phyloP scores from a whole-genome alignment of 1,284 basidiomycete genomes.

The Sutorius eximius region DNA sequence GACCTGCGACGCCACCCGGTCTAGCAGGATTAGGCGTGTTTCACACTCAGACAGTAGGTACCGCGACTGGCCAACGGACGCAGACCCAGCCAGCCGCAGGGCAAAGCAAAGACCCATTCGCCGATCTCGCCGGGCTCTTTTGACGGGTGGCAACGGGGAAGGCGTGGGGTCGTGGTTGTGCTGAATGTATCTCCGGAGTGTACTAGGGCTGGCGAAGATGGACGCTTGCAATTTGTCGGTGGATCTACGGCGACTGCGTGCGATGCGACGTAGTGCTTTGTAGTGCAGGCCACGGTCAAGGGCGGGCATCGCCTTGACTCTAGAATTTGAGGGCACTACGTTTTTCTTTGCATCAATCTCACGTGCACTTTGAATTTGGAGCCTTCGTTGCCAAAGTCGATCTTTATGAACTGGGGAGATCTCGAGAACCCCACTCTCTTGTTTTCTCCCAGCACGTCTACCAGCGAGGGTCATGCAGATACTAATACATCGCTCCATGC shows the following conservation, averaged over 20 bases:
- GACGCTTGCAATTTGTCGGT: neutral
- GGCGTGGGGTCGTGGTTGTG: neutral
- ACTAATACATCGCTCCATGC: neutral
- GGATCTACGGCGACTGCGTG: neutral
- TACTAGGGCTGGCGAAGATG: neutral
- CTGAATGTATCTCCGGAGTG: neutral
- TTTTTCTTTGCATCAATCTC: conserved; percentile 11
- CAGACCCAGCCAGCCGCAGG: conserved; percentile 16
- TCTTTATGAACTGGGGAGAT: no score
- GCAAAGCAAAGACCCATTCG: conserved; percentile 76
- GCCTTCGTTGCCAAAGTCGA: no score
- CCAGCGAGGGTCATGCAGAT: neutral
- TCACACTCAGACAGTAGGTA: conserved; percentile 17
- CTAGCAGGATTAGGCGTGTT: conserved; percentile 11
- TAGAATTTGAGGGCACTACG: neutral
- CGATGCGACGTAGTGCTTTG: conserved; percentile 1
- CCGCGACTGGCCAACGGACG: conserved; percentile 17
- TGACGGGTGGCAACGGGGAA: conserved; percentile 34
- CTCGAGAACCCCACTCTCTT: neutral
- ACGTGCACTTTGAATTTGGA: conserved; percentile 4
- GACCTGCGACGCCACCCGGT: conserved; percentile 16
- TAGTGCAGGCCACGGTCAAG: neutral
- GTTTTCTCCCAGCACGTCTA: neutral
- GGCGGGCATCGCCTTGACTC: neutral
- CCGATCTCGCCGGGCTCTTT: conserved; percentile 74